These are phyloP conservation scores for Diplodia scrobiculata DNA, from an alignment of 2,329 filamentous ascomycete species.

Conservation along the genomic window DNA sequence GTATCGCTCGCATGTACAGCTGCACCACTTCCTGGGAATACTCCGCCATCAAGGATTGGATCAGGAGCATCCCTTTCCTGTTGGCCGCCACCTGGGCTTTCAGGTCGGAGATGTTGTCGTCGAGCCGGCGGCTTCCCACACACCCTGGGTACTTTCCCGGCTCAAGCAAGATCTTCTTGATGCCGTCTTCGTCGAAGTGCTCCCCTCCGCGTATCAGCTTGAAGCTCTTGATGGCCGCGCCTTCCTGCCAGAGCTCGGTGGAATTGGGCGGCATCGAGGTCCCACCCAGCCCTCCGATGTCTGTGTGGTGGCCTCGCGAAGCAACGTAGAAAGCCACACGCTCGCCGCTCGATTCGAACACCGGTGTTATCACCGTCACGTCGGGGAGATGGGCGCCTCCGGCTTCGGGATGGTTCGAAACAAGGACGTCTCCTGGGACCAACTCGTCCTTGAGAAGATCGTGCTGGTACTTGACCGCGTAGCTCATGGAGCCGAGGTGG, in stretches of 20 bases:
- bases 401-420: slow-evolving; percentile 37
- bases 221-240: slow-evolving; percentile 51
- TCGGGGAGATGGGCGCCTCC: slow-evolving; percentile 40
- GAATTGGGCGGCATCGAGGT: slow-evolving; percentile 46
- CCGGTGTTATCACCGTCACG: slow-evolving; percentile 37
- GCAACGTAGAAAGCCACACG: slow-evolving; percentile 37
- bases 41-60: slow-evolving; percentile 44
- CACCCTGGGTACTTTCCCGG: slow-evolving; percentile 40
- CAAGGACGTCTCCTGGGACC: slow-evolving; percentile 36
- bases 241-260: slow-evolving; percentile 53
- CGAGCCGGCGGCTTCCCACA: slow-evolving; percentile 38
- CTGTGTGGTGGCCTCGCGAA: slow-evolving; percentile 37
- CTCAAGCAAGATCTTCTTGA: slow-evolving; percentile 36
- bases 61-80: slow-evolving; percentile 40
- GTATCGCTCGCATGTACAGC: slow-evolving; percentile 48
- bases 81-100: slow-evolving; percentile 44
- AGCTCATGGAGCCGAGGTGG: slow-evolving; percentile 36
- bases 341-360: slow-evolving; percentile 33
- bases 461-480: slow-evolving; percentile 38
- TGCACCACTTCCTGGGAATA: slow-evolving; percentile 43
- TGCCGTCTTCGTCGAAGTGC: slow-evolving; percentile 43
- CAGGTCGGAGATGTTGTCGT: slow-evolving; percentile 43
- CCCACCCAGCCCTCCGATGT: slow-evolving; percentile 47
- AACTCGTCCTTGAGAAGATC: slow-evolving; percentile 33
- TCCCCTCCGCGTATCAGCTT: slow-evolving; percentile 41